Evolutionary conservation across 1,139 yeast genomes (phyloP).

Genomic region (Saccharomyces hybrid): DNA sequence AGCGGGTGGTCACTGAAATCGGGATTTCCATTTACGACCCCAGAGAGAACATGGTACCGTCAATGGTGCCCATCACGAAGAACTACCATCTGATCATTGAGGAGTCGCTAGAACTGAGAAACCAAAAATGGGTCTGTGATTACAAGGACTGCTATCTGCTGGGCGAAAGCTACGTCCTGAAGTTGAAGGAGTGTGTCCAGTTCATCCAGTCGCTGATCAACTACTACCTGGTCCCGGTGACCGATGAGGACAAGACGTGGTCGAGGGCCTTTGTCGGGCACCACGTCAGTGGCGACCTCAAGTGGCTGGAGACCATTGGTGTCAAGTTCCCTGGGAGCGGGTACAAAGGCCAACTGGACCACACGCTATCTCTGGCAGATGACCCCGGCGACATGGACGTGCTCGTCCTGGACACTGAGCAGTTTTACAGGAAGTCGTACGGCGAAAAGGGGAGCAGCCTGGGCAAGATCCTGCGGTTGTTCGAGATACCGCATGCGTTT

Average conservation of each 20-base stretch:
- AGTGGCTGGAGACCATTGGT: conserved; percentile 44
- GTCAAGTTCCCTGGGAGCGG: conserved; percentile 36
- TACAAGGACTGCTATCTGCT: conserved; percentile 49
- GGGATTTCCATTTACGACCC: conserved; percentile 67
- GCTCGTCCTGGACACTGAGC: conserved; percentile 45
- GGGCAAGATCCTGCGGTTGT: conserved; percentile 42
- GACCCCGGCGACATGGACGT: not conserved
- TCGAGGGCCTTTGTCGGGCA: conserved; percentile 56
- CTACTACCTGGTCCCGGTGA: conserved; percentile 33
- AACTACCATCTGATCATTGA: conserved; percentile 50
- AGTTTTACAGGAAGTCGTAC: conserved; percentile 39
- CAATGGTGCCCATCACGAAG: conserved; percentile 27
- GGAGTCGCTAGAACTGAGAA: conserved; percentile 41
- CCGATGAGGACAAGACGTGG: conserved; percentile 21
- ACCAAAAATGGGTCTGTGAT: conserved; percentile 58
- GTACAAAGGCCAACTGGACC: not conserved
- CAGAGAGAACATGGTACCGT: conserved; percentile 24
- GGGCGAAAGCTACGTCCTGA: conserved; percentile 45
- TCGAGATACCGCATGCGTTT: conserved; percentile 53
- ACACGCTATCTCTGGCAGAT: not conserved
- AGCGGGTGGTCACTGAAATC: conserved; percentile 48
- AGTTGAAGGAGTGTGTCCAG: conserved; percentile 33
- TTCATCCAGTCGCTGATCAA: conserved; percentile 40
- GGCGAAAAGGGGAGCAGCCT: conserved; percentile 43
- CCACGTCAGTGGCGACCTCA: conserved; percentile 53